phyloP scores from a whole-genome alignment of 768 basidiomycete species.

The Tulasnella sp. region DNA sequence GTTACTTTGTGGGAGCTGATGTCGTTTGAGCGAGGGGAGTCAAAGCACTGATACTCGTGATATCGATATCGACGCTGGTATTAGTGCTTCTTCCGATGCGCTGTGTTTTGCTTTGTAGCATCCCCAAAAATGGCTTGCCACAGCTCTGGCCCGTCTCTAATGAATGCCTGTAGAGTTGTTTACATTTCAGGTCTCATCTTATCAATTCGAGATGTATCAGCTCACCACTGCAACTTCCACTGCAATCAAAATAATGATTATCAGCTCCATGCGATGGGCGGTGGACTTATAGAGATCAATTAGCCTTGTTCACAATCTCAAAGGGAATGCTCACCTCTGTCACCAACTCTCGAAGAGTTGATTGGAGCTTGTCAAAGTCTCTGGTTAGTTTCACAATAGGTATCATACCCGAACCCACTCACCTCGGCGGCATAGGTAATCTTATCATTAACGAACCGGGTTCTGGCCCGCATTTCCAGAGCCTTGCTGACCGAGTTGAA shows the following conservation, averaged over 20 bases:
- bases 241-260: conserved; percentile 88
- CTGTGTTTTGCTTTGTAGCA: background rate
- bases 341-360: conserved; percentile 73
- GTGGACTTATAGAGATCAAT: conserved; percentile 46
- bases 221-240: conserved; percentile 85
- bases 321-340: conserved; percentile 47
- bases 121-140: conserved; percentile 16
- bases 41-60: no score
- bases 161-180: conserved; percentile 16
- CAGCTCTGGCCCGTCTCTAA: conserved; percentile 21
- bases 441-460: conserved; percentile 76
- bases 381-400: conserved; percentile 13
- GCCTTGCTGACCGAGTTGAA: conserved; percentile 78
- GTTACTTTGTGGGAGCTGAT: conserved; percentile 53
- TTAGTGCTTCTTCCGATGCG: background rate
- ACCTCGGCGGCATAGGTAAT: conserved; percentile 82
- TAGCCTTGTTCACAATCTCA: conserved; percentile 11
- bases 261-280: conserved; percentile 83
- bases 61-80: no score
- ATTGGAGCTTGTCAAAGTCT: conserved; percentile 47
- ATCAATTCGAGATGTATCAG: background rate
- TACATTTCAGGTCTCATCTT: background rate
- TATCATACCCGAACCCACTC: background rate
- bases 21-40: no score
- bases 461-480: conserved; percentile 73